Evolutionary conservation across 805 yeast genomes (phyloP).

Genomic region (Komagataella phaffii): DNA sequence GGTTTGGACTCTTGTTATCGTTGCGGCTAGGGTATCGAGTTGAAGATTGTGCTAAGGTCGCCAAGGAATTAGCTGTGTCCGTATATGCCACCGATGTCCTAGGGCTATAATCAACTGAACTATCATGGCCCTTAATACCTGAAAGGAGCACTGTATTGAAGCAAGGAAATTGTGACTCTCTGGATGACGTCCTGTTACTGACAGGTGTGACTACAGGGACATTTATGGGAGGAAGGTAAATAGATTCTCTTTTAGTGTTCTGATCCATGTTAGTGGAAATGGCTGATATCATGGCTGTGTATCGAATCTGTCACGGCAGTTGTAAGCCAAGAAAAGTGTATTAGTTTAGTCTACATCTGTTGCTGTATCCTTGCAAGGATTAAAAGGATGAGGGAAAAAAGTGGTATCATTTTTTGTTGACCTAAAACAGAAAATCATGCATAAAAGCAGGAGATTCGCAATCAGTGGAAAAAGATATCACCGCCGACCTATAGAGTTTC

Average conservation of each 20-base stretch:
- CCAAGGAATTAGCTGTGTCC: neutral
- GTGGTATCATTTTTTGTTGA: neutral
- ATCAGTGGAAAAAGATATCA: neutral
- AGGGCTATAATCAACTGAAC: neutral
- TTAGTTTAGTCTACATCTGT: neutral
- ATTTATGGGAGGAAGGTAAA: neutral
- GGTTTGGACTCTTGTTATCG: neutral
- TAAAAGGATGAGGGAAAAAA: no score
- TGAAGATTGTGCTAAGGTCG: neutral
- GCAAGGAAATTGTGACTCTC: neutral
- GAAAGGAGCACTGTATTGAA: neutral
- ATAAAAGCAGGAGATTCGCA: neutral
- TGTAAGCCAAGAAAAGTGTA: neutral
- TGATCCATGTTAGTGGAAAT: neutral
- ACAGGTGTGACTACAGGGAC: neutral
- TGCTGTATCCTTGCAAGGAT: neutral
- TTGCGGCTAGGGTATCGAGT: neutral
- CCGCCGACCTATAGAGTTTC: neutral
- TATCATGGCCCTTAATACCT: neutral
- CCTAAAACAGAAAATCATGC: neutral
- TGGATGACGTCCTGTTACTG: neutral
- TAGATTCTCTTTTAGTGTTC: neutral
- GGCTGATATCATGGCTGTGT: neutral
- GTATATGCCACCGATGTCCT: neutral
- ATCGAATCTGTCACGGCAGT: neutral